Percentiles rank a stretch among this genome's conserved stretches.
These are phyloP conservation scores for Fusarium acutatum DNA, from an alignment of 2,329 filamentous ascomycete genomes.

Conservation along the genomic window DNA sequence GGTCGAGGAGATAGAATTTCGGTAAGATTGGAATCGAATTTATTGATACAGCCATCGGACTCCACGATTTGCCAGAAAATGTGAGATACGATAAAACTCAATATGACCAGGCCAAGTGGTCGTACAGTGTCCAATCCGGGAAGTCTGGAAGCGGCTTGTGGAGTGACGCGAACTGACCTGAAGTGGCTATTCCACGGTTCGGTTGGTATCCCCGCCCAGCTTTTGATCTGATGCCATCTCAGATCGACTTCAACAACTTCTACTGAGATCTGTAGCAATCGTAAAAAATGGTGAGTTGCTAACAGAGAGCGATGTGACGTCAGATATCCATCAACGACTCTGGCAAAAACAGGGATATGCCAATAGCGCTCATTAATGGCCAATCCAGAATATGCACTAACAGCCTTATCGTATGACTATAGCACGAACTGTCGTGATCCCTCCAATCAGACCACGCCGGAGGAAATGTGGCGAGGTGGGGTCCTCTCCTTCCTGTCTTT, in stretches of 20 bases:
- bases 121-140: neutral
- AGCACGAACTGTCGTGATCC: rapidly evolving
- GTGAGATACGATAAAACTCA: neutral
- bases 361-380: neutral
- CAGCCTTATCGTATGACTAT: neutral
- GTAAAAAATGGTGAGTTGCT: no score
- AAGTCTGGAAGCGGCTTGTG: neutral
- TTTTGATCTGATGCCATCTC: neutral
- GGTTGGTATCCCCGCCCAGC: no score
- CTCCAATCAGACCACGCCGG: neutral
- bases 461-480: neutral
- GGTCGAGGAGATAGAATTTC: neutral
- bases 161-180: no score
- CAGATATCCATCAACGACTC: rapidly evolving
- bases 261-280: neutral
- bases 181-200: neutral
- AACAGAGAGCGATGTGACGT: rapidly evolving
- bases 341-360: neutral
- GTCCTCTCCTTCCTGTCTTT: neutral
- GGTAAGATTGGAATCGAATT: neutral
- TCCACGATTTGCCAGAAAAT: neutral
- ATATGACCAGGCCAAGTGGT: neutral
- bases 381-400: neutral
- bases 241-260: neutral
- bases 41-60: rapidly evolving